Conservation (phyloP, 257 asterid genomes). For the Gentiana dahurica region DNA sequence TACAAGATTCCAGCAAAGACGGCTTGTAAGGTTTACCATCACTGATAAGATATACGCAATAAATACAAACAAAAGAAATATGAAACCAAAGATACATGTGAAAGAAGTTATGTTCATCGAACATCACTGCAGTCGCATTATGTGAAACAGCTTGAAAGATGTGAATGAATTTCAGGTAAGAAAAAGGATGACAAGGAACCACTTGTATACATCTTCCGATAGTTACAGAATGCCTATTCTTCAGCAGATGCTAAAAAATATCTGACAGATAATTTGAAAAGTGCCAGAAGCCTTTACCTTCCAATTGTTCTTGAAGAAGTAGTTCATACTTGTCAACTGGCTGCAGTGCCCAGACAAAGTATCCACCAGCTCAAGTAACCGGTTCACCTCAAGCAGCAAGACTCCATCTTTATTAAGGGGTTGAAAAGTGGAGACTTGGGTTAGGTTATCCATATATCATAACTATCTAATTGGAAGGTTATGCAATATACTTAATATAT, state of each 20-base stretch:
- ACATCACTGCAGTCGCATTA: neutral
- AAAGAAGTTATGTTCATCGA: too few species aligned
- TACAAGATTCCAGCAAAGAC: slow-evolving; percentile 86
- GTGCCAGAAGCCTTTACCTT: slow-evolving; percentile 39
- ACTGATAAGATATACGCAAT: slow-evolving; percentile 25
- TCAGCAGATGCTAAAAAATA: neutral
- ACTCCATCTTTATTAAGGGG: slow-evolving; percentile 56
- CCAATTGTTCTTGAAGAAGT: slow-evolving; percentile 79
- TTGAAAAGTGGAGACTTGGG: slow-evolving; percentile 7
- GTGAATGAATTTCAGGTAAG: neutral
- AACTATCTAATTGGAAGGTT: too few species aligned
- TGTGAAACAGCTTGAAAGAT: neutral
- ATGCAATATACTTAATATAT: too few species aligned
- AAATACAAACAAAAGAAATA: neutral
- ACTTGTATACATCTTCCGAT: too few species aligned
- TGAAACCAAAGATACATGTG: neutral
- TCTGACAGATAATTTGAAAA: neutral
- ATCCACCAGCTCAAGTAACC: slow-evolving; percentile 96
- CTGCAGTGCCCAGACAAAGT: slow-evolving; percentile 96
- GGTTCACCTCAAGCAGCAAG: slow-evolving; percentile 85
- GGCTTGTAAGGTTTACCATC: slow-evolving; percentile 73
- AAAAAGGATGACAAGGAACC: neutral
- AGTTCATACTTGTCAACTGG: slow-evolving; percentile 93
- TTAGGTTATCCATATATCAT: neutral
- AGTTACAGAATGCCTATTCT: neutral